Evolutionary conservation across 352 stramenopile species (phyloP).

Genomic region (Pythium periplocum): DNA sequence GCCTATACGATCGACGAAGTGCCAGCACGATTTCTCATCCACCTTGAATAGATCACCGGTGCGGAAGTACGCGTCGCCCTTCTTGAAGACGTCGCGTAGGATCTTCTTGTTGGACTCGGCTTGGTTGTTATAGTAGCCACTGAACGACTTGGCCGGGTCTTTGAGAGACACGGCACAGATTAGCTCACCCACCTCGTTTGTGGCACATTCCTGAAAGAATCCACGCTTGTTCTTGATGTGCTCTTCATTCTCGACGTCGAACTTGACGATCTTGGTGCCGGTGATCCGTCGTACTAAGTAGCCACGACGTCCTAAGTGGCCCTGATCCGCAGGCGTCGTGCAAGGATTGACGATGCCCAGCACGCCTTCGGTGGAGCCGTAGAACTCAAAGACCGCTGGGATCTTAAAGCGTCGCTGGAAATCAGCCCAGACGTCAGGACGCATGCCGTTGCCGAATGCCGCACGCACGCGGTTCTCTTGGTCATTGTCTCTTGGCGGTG

Average conservation of each 20-base stretch:
- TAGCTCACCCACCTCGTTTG: conserved; percentile 69
- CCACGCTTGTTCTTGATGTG: conserved; percentile 53
- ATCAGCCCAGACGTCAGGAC: conserved; percentile 81
- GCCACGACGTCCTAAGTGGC: conserved; percentile 60
- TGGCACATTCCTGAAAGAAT: conserved; percentile 39
- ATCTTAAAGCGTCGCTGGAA: conserved; percentile 89
- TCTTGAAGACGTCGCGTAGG: conserved; percentile 69
- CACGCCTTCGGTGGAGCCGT: conserved; percentile 88
- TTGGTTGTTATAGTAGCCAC: conserved; percentile 84
- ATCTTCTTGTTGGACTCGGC: conserved; percentile 84
- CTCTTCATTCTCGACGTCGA: conserved; percentile 71
- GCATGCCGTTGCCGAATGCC: conserved; percentile 89
- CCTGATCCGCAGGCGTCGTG: conserved; percentile 43
- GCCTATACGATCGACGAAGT: conserved; percentile 89
- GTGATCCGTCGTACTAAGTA: conserved; percentile 44
- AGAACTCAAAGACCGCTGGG: conserved; percentile 88
- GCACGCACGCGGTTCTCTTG: conserved; percentile 67
- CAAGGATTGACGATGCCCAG: conserved; percentile 79
- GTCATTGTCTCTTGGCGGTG: conserved; percentile 39
- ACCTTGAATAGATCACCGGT: conserved; percentile 88
- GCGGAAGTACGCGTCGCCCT: conserved; percentile 87
- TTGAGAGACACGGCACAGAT: conserved; percentile 49
- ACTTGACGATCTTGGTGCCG: conserved; percentile 66
- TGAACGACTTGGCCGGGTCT: conserved; percentile 67
- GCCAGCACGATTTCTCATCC: conserved; percentile 70